These are phyloP conservation scores for Magnusiomyces fungicola DNA, from an alignment of 1,139 yeast species.

Conservation along the genomic window DNA sequence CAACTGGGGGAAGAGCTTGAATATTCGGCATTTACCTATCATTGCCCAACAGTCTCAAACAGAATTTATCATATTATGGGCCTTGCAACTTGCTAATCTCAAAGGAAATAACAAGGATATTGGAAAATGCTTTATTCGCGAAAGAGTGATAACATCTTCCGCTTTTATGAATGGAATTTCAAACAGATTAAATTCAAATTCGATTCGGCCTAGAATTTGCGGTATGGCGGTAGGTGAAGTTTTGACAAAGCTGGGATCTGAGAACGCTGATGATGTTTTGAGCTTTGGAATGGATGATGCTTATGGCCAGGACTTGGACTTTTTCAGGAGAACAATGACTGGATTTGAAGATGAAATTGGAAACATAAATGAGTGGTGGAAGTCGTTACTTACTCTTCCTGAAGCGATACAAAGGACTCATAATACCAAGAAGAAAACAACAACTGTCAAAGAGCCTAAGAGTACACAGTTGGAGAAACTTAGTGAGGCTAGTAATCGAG, in stretches of 20 bases:
- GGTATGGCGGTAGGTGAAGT: slow-evolving; percentile 45
- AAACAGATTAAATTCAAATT: slow-evolving; percentile 40
- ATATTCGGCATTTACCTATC: slow-evolving; percentile 21
- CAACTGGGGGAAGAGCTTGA: slow-evolving; percentile 23
- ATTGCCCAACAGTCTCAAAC: slow-evolving; percentile 25
- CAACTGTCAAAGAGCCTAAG: background rate
- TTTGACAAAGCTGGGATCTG: slow-evolving; percentile 34
- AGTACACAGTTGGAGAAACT: background rate
- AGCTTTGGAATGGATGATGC: slow-evolving; percentile 36
- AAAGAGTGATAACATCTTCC: slow-evolving; percentile 17
- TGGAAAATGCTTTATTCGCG: slow-evolving; percentile 21
- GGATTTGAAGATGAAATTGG: slow-evolving; percentile 2
- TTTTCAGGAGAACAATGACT: slow-evolving; percentile 12
- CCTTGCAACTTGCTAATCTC: slow-evolving; percentile 20
- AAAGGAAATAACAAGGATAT: slow-evolving; percentile 19
- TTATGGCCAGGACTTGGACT: slow-evolving; percentile 17
- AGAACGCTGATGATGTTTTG: slow-evolving; percentile 20
- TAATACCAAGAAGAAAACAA: background rate
- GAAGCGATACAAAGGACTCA: background rate
- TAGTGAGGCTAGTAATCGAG: background rate
- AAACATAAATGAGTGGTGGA: slow-evolving; percentile 8
- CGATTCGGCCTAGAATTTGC: slow-evolving; percentile 37
- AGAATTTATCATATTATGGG: slow-evolving; percentile 22
- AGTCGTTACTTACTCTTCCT: background rate
- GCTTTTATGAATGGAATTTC: slow-evolving; percentile 40